Percentiles rank a stretch among this genome's conserved stretches.
These are phyloP conservation scores for Stagonosporopsis cucurbitacearum DNA, from an alignment of 2,329 filamentous ascomycete species.

Conservation along the genomic window DNA sequence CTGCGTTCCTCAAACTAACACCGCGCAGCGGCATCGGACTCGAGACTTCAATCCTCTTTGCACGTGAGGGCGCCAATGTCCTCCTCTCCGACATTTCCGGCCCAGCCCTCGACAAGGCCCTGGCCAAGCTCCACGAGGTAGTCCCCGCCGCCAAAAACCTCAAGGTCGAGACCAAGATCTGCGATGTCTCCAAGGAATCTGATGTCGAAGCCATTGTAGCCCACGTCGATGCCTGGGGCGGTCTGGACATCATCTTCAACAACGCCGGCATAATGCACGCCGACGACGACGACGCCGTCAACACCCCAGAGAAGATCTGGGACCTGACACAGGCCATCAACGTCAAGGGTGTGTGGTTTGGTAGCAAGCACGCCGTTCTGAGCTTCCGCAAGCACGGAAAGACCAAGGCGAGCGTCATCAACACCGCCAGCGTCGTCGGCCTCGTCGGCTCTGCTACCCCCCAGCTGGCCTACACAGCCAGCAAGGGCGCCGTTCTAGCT, in stretches of 20 bases:
- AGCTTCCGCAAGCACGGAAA: constrained; percentile 82
- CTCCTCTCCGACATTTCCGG: constrained; percentile 85
- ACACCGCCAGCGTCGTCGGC: constrained; percentile 88
- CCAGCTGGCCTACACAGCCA: constrained; percentile 90
- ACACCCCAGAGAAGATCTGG: constrained; percentile 90
- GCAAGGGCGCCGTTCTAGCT: constrained; percentile 89
- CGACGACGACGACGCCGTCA: constrained; percentile 68
- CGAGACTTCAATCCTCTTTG: constrained; percentile 89
- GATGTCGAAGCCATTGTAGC: constrained; percentile 79
- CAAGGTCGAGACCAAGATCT: constrained; percentile 68
- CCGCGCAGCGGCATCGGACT: constrained; percentile 81
- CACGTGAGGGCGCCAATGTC: constrained; percentile 83
- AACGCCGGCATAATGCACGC: constrained; percentile 97
- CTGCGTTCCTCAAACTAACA: constrained; percentile 22
- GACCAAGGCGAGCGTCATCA: constrained; percentile 82
- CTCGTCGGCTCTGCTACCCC: constrained; percentile 86
- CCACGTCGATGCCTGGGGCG: constrained; percentile 80
- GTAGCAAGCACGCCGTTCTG: constrained; percentile 88
- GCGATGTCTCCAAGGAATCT: constrained; percentile 85
- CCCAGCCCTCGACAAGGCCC: constrained; percentile 76
- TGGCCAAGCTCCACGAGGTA: constrained; percentile 75
- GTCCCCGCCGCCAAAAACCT: constrained; percentile 60
- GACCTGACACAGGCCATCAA: constrained; percentile 93
- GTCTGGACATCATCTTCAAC: constrained; percentile 93
- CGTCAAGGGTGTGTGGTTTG: constrained; percentile 98